Conservation (phyloP, 345 rosid species). For the Citrus glauca region DNA sequence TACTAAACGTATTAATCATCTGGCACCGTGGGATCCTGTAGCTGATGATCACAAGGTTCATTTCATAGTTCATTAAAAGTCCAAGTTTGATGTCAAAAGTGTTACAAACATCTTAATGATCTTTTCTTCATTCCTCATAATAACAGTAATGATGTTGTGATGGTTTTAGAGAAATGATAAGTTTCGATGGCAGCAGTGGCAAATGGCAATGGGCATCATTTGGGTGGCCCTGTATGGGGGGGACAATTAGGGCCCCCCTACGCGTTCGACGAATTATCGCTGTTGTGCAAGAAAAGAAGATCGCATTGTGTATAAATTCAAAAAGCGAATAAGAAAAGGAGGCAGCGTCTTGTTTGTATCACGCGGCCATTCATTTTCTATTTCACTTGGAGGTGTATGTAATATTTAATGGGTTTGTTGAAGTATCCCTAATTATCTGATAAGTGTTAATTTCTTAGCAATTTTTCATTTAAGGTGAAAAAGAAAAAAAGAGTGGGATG, state of each 20-base stretch:
- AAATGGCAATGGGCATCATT: slow-evolving; percentile 27
- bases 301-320: not conserved
- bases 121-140: slow-evolving; percentile 16
- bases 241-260: not conserved
- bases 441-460: no score
- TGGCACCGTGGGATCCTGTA: slow-evolving; percentile 14
- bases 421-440: no score
- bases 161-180: slow-evolving; percentile 25
- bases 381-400: no score
- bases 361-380: not conserved
- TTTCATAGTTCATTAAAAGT: not conserved
- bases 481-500: not conserved
- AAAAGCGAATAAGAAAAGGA: not conserved
- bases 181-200: slow-evolving; percentile 19
- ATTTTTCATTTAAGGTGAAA: not conserved
- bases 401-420: no score
- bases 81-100: not conserved
- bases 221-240: slow-evolving; percentile 7
- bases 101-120: slow-evolving; percentile 9
- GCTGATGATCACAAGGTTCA: slow-evolving; percentile 7
- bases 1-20: not conserved
- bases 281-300: not conserved
- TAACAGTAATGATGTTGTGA: slow-evolving; percentile 12
- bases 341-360: not conserved
- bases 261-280: not conserved